phyloP scores from a whole-genome alignment of 352 stramenopile species.

The Globisporangium mamillatum region DNA sequence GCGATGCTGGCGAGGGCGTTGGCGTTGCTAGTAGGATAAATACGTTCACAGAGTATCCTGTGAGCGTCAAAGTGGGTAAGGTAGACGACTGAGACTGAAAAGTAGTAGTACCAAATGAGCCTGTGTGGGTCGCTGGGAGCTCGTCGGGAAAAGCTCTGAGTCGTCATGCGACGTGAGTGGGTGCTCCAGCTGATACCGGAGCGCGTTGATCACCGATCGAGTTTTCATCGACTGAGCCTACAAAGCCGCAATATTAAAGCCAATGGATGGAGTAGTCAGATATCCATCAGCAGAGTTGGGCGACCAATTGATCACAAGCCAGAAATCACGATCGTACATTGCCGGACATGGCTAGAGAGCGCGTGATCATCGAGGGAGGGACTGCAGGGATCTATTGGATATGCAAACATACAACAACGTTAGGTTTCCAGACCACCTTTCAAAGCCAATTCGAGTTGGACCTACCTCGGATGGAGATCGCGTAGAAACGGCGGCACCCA shows the following conservation, averaged over 20 bases:
- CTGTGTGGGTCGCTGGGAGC: slow-evolving; percentile 49
- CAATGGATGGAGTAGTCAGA: not conserved
- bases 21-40: slow-evolving; percentile 33
- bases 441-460: too few relatives aligned
- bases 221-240: slow-evolving; percentile 43
- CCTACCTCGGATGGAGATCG: slow-evolving; percentile 28
- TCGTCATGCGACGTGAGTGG: slow-evolving; percentile 79
- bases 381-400: slow-evolving; percentile 41
- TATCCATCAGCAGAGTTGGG: not conserved
- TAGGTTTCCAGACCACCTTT: not conserved
- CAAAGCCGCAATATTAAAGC: not conserved
- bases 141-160: slow-evolving; percentile 43
- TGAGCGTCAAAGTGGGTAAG: not conserved
- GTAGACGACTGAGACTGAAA: not conserved
- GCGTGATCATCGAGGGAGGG: slow-evolving; percentile 45
- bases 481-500: slow-evolving; percentile 23
- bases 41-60: not conserved
- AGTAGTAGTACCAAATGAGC: slow-evolving; percentile 36
- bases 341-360: slow-evolving; percentile 38
- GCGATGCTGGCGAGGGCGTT: slow-evolving; percentile 34
- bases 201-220: slow-evolving; percentile 57
- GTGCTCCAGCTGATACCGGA: slow-evolving; percentile 76
- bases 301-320: not conserved
- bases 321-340: slow-evolving; percentile 13
- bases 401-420: not conserved